These are phyloP conservation scores for Stachybotrys echinatus DNA, from an alignment of 2,329 filamentous ascomycete species.

Conservation along the genomic window DNA sequence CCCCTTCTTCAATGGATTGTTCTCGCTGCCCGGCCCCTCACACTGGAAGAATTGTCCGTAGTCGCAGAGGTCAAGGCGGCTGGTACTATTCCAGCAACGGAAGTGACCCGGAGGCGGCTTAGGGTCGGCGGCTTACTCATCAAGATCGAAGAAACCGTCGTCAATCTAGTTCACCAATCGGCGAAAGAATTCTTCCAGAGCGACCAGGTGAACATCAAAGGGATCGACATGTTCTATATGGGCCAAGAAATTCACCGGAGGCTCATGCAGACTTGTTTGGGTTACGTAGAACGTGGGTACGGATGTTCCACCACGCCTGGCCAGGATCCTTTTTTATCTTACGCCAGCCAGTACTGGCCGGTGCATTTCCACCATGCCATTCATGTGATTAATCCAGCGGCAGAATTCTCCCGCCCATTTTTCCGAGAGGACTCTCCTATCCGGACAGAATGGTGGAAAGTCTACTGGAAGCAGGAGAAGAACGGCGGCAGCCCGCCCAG, in stretches of 20 bases:
- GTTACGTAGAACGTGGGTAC: background rate
- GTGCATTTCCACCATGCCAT: background rate
- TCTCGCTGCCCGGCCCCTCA: conserved; percentile 16
- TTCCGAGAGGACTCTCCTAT: background rate
- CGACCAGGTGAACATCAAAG: background rate
- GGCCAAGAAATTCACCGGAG: background rate
- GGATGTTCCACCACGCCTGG: background rate
- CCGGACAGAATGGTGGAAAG: background rate
- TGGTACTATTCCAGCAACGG: background rate
- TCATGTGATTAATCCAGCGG: background rate
- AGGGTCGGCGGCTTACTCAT: background rate
- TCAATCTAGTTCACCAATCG: background rate
- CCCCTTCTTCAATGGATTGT: conserved; percentile 17
- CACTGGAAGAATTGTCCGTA: conserved; percentile 14
- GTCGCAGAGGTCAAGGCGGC: conserved; percentile 5
- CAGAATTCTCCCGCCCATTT: background rate
- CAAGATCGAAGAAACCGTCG: background rate
- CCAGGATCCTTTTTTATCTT: background rate
- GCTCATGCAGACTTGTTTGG: background rate
- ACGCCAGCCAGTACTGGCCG: background rate
- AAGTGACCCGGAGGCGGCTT: background rate
- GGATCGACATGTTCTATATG: background rate
- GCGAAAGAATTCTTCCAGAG: background rate
- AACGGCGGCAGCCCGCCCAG: too few relatives aligned
- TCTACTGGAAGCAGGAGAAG: background rate